Evolutionary conservation across 768 basidiomycete species (phyloP).

Genomic region (Mycena epipterygia): DNA sequence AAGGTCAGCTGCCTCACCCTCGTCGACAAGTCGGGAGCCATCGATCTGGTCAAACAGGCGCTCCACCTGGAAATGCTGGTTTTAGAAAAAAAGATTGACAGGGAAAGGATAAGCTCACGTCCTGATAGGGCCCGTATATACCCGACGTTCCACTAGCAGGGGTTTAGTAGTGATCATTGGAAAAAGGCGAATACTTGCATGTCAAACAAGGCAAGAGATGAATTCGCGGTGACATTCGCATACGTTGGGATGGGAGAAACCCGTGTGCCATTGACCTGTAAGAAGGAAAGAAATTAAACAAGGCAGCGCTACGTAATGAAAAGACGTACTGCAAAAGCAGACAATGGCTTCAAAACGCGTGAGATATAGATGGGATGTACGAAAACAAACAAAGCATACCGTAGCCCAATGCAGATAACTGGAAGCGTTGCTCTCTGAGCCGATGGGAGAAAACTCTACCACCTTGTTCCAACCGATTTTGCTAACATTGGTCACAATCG

Average conservation of each 20-base stretch:
- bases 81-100: neutral
- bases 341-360: conserved; percentile 51
- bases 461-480: conserved; percentile 82
- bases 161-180: conserved; percentile 8
- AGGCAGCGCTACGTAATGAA: neutral
- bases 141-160: conserved; percentile 73
- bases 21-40: conserved; percentile 77
- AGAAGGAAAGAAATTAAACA: neutral
- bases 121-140: conserved; percentile 83
- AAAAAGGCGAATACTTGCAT: conserved; percentile 63
- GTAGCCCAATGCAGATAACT: conserved; percentile 86
- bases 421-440: conserved; percentile 66
- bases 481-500: conserved; percentile 72
- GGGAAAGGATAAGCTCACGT: conserved; percentile 58
- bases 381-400: neutral
- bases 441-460: conserved; percentile 78
- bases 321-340: conserved; percentile 63
- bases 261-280: conserved; percentile 68
- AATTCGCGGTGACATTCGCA: conserved; percentile 63
- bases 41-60: conserved; percentile 72
- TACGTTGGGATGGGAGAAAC: conserved; percentile 75
- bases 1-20: conserved; percentile 50
- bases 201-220: conserved; percentile 79
- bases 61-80: conserved; percentile 62
- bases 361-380: neutral